Conservation (phyloP, 192 early-diverging fungal genomes). For the Phycomyces nitens region DNA sequence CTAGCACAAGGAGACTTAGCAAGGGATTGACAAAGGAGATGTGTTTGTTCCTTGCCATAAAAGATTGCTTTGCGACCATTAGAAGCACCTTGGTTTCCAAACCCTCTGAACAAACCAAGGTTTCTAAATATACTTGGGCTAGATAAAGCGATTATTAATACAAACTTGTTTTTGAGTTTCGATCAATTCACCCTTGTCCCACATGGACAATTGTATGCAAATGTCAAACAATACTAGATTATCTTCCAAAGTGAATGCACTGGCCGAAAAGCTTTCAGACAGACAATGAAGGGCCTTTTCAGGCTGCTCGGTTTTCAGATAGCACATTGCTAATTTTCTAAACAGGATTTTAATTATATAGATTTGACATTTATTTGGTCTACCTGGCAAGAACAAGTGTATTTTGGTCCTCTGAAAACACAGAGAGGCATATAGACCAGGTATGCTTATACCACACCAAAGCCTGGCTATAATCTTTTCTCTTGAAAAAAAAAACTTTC, state of each 20-base stretch:
- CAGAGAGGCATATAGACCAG: neutral
- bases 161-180: neutral
- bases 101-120: neutral
- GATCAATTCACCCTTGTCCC: neutral
- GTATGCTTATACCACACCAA: neutral
- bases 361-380: neutral
- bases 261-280: neutral
- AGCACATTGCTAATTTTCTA: constrained; percentile 1
- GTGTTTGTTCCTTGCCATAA: neutral
- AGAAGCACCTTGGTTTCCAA: neutral
- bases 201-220: neutral
- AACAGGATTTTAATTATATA: neutral
- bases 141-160: neutral
- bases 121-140: neutral
- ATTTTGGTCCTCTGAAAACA: neutral
- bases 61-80: neutral
- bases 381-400: neutral
- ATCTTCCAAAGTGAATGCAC: neutral
- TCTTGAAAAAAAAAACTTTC: neutral
- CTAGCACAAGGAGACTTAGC: neutral
- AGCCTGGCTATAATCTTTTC: neutral
- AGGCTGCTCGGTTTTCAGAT: neutral
- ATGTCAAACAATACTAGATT: neutral
- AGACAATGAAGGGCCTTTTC: neutral
- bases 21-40: neutral